Percentiles rank a stretch among this genome's conserved stretches.
phyloP scores from a whole-genome alignment of 345 rosid species.

The Draba incana region DNA sequence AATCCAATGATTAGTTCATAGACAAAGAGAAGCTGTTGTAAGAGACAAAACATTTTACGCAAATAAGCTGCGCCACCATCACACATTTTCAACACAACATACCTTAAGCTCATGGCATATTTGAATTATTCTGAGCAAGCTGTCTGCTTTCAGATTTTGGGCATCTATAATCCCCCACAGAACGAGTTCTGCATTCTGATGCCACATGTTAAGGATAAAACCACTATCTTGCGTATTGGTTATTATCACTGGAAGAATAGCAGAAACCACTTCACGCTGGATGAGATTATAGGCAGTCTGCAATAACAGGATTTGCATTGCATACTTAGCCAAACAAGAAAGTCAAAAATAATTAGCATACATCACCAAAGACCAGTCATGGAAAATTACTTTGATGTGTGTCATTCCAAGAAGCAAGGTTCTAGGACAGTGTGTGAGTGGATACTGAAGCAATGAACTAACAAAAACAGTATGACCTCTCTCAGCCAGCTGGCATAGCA shows the following conservation, averaged over 20 bases:
- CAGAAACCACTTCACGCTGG: conserved; percentile 69
- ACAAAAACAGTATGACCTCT: conserved; percentile 74
- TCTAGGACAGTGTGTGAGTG: conserved; percentile 83
- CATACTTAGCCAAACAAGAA: conserved; percentile 27
- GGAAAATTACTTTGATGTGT: conserved; percentile 63
- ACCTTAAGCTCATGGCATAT: conserved; percentile 88
- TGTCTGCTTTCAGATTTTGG: conserved; percentile 57
- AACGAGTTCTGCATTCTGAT: conserved; percentile 67
- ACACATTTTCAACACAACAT: background rate
- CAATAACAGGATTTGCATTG: conserved; percentile 16
- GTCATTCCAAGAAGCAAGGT: conserved; percentile 87
- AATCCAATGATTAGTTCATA: background rate
- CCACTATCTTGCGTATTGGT: conserved; percentile 53
- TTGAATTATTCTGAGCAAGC: conserved; percentile 63
- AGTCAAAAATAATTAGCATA: conserved; percentile 9
- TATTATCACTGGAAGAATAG: conserved; percentile 68
- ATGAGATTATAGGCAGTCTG: conserved; percentile 90
- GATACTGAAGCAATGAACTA: conserved; percentile 71
- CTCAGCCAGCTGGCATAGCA: conserved; percentile 90
- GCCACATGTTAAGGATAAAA: conserved; percentile 75
- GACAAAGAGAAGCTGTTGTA: conserved; percentile 4
- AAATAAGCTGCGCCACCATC: background rate
- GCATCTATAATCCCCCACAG: conserved; percentile 73
- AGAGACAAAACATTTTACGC: background rate
- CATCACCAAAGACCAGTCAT: conserved; percentile 1